Percentiles rank a stretch among this genome's conserved stretches.
Conservation (phyloP, 1,139 yeast species). For the Candida tropicalis region DNA sequence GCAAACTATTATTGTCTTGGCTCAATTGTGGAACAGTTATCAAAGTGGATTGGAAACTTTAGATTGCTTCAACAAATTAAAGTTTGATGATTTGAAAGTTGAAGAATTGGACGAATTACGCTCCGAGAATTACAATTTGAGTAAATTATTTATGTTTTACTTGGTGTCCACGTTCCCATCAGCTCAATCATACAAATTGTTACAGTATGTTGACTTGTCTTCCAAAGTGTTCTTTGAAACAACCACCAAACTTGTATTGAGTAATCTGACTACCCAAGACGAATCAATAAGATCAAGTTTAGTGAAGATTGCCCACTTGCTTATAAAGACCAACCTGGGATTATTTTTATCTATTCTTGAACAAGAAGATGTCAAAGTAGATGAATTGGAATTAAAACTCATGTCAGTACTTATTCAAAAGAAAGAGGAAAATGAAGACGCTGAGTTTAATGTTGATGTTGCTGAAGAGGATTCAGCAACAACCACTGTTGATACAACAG, state of each 20-base stretch:
- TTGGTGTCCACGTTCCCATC: constrained; percentile 25
- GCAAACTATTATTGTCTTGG: constrained; percentile 43
- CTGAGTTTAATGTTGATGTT: constrained; percentile 26
- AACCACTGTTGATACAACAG: too few relatives aligned
- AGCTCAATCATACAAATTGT: constrained; percentile 22
- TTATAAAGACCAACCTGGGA: constrained; percentile 40
- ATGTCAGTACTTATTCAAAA: constrained; percentile 55
- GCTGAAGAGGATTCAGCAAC: constrained; percentile 21
- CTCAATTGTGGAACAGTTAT: constrained; percentile 43
- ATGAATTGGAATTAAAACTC: constrained; percentile 66
- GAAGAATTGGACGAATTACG: constrained; percentile 17
- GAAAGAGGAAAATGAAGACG: constrained; percentile 28
- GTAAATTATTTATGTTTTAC: constrained; percentile 34
- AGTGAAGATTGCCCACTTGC: constrained; percentile 47
- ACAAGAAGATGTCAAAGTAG: constrained; percentile 40
- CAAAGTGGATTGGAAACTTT: constrained; percentile 20
- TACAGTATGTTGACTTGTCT: constrained; percentile 26
- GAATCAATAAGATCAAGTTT: constrained; percentile 31
- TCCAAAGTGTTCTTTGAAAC: constrained; percentile 26
- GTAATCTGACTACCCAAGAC: constrained; percentile 21
- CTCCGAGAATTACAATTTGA: constrained; percentile 33
- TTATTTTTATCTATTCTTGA: constrained; percentile 45
- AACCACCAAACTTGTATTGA: constrained; percentile 26
- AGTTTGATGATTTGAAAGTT: constrained; percentile 7
- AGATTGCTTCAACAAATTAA: constrained; percentile 22